Evolutionary conservation across 202 grass and related monocot species (phyloP).

Genomic region (Brachypodium distachyon): DNA sequence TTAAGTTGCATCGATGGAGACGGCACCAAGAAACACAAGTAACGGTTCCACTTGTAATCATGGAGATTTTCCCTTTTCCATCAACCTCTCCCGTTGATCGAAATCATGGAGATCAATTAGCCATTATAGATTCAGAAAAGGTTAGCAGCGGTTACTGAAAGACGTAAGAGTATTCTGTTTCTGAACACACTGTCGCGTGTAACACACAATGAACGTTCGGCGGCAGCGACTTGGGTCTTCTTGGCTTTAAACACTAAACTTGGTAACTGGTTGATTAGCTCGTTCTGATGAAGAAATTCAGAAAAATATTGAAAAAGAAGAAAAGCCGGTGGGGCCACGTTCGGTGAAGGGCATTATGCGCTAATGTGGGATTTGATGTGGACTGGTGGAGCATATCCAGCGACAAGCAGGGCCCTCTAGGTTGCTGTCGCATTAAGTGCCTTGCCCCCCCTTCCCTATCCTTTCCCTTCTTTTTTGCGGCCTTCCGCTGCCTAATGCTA

Average conservation of each 20-base stretch:
- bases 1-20: neutral
- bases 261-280: neutral
- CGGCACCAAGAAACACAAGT: neutral
- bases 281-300: neutral
- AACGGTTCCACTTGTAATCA: neutral
- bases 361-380: constrained; percentile 79
- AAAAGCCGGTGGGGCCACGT: neutral
- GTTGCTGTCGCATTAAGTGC: constrained; percentile 54
- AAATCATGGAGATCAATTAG: neutral
- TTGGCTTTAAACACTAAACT: neutral
- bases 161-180: no score
- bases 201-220: no score
- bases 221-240: no score
- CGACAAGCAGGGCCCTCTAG: constrained; percentile 47
- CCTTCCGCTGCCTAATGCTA: neutral
- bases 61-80: neutral
- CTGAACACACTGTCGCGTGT: no score
- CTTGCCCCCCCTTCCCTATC: constrained; percentile 9
- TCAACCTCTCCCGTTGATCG: neutral
- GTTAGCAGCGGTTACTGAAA: neutral
- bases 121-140: no score
- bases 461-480: neutral
- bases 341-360: constrained; percentile 37
- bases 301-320: neutral
- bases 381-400: constrained; percentile 57